phyloP scores from a whole-genome alignment of 1,284 basidiomycete species.

The Ustilago nuda region DNA sequence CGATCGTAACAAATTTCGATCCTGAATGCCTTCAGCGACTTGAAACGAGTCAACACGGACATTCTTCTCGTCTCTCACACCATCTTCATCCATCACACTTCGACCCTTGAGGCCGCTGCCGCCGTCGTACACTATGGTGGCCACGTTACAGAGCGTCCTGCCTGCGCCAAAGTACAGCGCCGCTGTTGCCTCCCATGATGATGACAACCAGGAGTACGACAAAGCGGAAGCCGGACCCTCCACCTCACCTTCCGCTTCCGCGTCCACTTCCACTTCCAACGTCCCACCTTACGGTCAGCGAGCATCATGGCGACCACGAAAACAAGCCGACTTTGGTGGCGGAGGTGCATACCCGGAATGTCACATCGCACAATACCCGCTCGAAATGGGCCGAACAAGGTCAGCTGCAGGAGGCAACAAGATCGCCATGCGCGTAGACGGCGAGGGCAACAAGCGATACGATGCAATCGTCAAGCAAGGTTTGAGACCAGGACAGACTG shows the following conservation, averaged over 20 bases:
- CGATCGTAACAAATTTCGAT: conserved; percentile 3
- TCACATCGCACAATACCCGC: conserved; percentile 94
- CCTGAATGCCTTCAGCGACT: not conserved
- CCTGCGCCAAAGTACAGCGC: conserved; percentile 45
- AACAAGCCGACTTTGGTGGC: conserved; percentile 86
- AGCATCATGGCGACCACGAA: conserved; percentile 85
- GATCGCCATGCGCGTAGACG: conserved; percentile 93
- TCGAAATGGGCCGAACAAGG: conserved; percentile 92
- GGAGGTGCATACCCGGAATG: conserved; percentile 98
- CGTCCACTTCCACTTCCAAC: conserved; percentile 10
- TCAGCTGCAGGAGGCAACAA: conserved; percentile 72
- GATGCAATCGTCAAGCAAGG: conserved; percentile 97
- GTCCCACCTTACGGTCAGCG: conserved; percentile 86
- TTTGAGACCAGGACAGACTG: conserved; percentile 82
- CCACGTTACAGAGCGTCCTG: conserved; percentile 51
- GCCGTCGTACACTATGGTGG: conserved; percentile 27
- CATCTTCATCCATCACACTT: not conserved
- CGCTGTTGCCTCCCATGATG: conserved; percentile 8
- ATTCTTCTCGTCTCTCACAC: conserved; percentile 3
- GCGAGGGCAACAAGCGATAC: conserved; percentile 94
- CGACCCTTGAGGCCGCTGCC: not conserved
- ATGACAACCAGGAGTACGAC: conserved; percentile 19
- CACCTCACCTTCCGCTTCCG: conserved; percentile 15
- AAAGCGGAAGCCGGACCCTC: conserved; percentile 29
- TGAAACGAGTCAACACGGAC: not conserved